A percentile compares a stretch with the other conserved stretches of the same genome.
These are phyloP conservation scores for Pleurozium schreberi DNA, from an alignment of 225 moss, liverwort and hornwort genomes.

Conservation along the genomic window DNA sequence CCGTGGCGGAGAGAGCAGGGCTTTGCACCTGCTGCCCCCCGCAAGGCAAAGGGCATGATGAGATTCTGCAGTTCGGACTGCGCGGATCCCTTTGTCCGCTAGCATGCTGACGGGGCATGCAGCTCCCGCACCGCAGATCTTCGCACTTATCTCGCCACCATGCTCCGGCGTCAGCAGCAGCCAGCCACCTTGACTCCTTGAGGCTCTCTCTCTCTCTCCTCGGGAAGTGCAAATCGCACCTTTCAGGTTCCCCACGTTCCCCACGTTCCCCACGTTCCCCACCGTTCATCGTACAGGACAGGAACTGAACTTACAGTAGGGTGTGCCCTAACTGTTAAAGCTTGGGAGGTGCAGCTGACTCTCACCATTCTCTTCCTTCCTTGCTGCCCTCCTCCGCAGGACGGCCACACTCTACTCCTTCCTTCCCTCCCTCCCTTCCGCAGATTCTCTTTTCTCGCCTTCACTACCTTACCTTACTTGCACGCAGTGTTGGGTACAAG, in stretches of 20 bases:
- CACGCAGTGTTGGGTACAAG: no score
- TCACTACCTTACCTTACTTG: background rate
- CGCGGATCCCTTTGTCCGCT: background rate
- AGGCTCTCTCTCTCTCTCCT: background rate
- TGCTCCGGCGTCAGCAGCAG: background rate
- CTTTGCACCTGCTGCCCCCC: no score
- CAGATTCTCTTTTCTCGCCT: background rate
- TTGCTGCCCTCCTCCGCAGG: no score
- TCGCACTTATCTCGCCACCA: background rate
- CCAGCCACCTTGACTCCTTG: background rate
- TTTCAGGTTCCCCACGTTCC: background rate
- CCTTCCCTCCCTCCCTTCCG: background rate
- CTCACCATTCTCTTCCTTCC: background rate
- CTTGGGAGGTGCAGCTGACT: no score
- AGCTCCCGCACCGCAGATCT: background rate
- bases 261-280: background rate
- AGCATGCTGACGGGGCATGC: background rate
- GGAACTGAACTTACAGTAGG: no score
- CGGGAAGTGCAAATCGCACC: background rate
- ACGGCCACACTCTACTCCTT: no score
- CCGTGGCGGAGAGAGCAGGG: no score
- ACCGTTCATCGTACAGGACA: background rate
- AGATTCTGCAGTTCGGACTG: background rate
- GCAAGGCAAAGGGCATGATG: background rate
- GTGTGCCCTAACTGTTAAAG: background rate